Evolutionary conservation across 108 stramenopile genomes (phyloP), one percentile per base, ranked within the genome.

Genomic region (Skeletonema tropicum): DNA sequence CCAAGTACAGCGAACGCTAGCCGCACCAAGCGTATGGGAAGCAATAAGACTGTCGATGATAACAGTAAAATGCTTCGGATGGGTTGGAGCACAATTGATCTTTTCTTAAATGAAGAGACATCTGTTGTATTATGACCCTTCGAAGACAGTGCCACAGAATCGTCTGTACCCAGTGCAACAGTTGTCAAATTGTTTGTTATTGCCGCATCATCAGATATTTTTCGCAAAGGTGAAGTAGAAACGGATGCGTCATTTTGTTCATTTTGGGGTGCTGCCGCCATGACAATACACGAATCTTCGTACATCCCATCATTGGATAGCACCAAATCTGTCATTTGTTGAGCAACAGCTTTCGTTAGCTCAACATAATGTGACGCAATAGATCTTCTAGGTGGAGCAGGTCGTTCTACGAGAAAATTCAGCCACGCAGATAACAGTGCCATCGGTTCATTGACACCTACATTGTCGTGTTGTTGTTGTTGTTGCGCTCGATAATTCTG

Each of bases 241-340:
- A 30, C 33, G 31, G 39, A 30, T 29, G 26, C 46, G 12, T 35
- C 60, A 17, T 25, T 59, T 0, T 71, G 26, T 15, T 57, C 74
- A 31, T 33, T 41, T 60, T 65, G 57, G 23, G 86, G 87, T 64
- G 84, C 75, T 23, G 76, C 73, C 17, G 89, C 85, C 46, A 81
- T 71, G 15, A 90, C 89, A 21, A 90, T 65, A 57, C 73, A 59
- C 33, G 89, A 66, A 25, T 67, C 83, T 64, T 94, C 93, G 70
- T 89, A 94, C 87, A 94, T 87, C 21, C 93, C 93, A 77, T 94
- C 93, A 42, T 63, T 71, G 6, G 86, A 84, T 10, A 84, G 39
- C 21, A 78, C 74, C 78, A 89, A 80, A 58, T 75, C 65, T 21
- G 79, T 78, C 35, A 86, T 55, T 31, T 78, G 66, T 0, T 77